A percentile compares a stretch with the other conserved stretches of the same genome.
These are phyloP conservation scores for Puccinia novopanici DNA, from an alignment of 1,284 basidiomycete genomes.

Conservation along the genomic window DNA sequence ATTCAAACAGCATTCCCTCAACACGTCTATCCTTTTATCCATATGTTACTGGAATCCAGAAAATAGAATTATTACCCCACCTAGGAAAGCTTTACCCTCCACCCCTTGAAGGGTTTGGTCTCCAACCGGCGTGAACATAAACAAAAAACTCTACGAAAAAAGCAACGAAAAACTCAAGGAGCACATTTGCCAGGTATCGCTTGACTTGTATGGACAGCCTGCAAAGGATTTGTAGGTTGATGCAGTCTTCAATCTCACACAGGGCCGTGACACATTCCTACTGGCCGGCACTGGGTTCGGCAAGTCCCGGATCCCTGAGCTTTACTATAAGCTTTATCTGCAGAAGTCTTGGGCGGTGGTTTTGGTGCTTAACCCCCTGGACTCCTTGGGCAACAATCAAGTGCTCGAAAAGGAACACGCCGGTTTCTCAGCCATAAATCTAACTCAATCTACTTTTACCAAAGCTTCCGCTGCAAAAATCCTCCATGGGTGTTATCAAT, in stretches of 20 bases:
- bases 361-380: constrained; percentile 2
- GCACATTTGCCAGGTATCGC: neutral
- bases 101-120: neutral
- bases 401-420: neutral
- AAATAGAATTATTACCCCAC: no score
- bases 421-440: neutral
- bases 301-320: constrained; percentile 1
- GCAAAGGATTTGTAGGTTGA: neutral
- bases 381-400: constrained; percentile 18
- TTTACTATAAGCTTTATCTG: neutral
- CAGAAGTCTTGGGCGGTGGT: neutral
- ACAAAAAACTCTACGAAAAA: neutral
- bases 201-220: neutral
- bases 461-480: neutral
- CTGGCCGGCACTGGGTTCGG: no score
- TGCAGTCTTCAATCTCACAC: neutral
- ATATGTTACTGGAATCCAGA: no score
- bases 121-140: neutral
- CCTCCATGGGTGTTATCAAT: neutral
- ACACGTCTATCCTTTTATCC: no score
- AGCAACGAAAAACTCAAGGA: neutral
- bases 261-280: constrained; percentile 1
- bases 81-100: neutral
- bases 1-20: no score
- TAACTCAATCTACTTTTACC: neutral